Evolutionary conservation across 2,329 filamentous ascomycete genomes (phyloP).

Genomic region (Pseudogymnoascus pannorum): DNA sequence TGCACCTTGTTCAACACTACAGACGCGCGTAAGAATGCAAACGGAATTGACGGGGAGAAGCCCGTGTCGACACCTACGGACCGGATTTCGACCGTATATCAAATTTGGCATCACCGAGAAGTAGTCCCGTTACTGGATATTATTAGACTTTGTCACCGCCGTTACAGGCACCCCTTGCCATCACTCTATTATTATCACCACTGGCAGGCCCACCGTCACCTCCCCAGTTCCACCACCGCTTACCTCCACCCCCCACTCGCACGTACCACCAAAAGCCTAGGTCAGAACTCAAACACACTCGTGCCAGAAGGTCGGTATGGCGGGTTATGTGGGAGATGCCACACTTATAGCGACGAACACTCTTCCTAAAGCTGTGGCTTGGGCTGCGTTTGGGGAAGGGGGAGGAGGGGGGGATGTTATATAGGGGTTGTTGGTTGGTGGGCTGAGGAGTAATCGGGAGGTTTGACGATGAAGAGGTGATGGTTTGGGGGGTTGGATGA

Average conservation of each 20-base stretch:
- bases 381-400: not conserved
- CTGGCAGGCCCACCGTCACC: not conserved
- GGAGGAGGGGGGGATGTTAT: not conserved
- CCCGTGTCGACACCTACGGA: no score
- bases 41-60: no score
- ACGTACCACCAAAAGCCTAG: not conserved
- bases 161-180: no score
- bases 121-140: no score
- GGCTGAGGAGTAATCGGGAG: not conserved
- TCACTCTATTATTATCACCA: not conserved
- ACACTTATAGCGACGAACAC: not conserved
- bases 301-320: not conserved
- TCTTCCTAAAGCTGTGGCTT: not conserved
- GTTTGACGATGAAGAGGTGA: no score
- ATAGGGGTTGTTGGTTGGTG: not conserved
- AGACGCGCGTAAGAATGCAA: no score
- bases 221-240: not conserved
- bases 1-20: no score
- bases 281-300: not conserved
- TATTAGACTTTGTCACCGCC: no score
- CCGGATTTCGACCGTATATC: no score
- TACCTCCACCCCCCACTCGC: not conserved
- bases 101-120: no score
- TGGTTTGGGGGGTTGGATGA: no score
- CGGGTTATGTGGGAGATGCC: no score